Percentiles rank a stretch among this genome's conserved stretches.
phyloP scores from a whole-genome alignment of 805 yeast species.

The Candida vartiovaarae region DNA sequence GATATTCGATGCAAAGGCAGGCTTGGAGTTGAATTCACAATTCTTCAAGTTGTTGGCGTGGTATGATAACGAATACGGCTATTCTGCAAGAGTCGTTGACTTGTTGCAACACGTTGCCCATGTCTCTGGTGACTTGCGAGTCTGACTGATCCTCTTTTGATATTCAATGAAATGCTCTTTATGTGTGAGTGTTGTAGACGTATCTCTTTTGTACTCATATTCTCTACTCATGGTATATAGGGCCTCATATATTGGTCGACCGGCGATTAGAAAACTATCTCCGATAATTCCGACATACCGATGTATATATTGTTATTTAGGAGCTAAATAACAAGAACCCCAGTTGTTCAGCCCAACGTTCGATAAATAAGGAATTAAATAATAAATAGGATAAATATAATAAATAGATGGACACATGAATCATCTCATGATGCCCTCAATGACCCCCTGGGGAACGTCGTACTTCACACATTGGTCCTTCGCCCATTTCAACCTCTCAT shows the following conservation, averaged over 20 bases:
- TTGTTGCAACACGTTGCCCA: conserved; percentile 71
- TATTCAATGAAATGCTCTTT: too few species aligned
- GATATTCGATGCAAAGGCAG: conserved; percentile 87
- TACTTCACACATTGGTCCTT: conserved; percentile 6
- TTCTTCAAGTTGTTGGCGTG: conserved; percentile 89
- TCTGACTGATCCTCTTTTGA: too few species aligned
- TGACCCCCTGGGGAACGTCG: conserved; percentile 6
- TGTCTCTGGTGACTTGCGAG: conserved; percentile 5
- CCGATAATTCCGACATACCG: too few species aligned
- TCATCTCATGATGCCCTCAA: conserved; percentile 4
- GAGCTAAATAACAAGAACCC: too few species aligned
- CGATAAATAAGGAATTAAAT: not conserved
- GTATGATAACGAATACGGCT: conserved; percentile 96
- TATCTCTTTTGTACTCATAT: too few species aligned
- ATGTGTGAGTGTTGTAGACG: too few species aligned
- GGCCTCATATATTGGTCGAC: too few species aligned
- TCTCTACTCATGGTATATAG: too few species aligned
- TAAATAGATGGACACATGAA: conserved; percentile 1
- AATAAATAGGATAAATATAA: not conserved
- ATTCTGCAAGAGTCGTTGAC: conserved; percentile 95
- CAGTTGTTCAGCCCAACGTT: not conserved
- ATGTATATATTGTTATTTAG: too few species aligned
- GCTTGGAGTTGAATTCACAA: conserved; percentile 79
- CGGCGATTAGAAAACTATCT: too few species aligned
- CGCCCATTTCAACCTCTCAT: conserved; percentile 11